Evolutionary conservation across 179 eudicot species (phyloP).

Genomic region (Silene noctiflora): DNA sequence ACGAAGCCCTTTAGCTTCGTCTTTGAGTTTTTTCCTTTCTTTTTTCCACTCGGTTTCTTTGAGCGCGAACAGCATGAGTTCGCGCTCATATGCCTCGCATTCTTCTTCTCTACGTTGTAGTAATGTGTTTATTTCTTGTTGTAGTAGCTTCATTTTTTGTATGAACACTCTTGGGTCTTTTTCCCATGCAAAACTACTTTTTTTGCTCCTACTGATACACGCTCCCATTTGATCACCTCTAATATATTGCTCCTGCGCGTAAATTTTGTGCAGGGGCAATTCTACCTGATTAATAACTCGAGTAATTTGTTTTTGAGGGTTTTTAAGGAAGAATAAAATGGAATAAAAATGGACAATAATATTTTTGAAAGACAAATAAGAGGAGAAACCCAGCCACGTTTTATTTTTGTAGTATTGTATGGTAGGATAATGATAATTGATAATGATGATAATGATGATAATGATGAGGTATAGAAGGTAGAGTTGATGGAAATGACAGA

Average conservation of each 20-base stretch:
- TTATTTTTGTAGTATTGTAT: neutral
- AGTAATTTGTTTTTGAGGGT: neutral
- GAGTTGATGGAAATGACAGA: neutral
- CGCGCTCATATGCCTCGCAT: slow-evolving; percentile 42
- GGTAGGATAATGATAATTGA: neutral
- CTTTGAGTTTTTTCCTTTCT: slow-evolving; percentile 50
- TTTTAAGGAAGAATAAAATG: neutral
- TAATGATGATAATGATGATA: too few species aligned
- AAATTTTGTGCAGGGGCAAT: too few species aligned
- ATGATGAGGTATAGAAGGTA: too few species aligned
- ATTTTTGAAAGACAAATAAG: slow-evolving; percentile 7
- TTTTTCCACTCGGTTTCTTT: slow-evolving; percentile 65
- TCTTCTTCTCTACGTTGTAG: slow-evolving; percentile 56
- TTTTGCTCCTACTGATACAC: slow-evolving; percentile 26
- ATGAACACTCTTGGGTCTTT: slow-evolving; percentile 23
- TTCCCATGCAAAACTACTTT: slow-evolving; percentile 12
- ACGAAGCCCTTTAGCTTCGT: slow-evolving; percentile 42
- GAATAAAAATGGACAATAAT: slow-evolving; percentile 19
- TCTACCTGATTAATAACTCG: too few species aligned
- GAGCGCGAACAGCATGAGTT: slow-evolving; percentile 37
- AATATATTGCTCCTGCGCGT: too few species aligned
- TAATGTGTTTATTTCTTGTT: slow-evolving; percentile 45
- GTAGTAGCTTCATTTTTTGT: slow-evolving; percentile 42
- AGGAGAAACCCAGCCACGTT: slow-evolving; percentile 9
- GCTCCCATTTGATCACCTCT: slow-evolving; percentile 28